Percentiles rank a stretch among this genome's conserved stretches.
Evolutionary conservation across 164 flowering plant species (phyloP).

Genomic region (Brasenia schreberi): DNA sequence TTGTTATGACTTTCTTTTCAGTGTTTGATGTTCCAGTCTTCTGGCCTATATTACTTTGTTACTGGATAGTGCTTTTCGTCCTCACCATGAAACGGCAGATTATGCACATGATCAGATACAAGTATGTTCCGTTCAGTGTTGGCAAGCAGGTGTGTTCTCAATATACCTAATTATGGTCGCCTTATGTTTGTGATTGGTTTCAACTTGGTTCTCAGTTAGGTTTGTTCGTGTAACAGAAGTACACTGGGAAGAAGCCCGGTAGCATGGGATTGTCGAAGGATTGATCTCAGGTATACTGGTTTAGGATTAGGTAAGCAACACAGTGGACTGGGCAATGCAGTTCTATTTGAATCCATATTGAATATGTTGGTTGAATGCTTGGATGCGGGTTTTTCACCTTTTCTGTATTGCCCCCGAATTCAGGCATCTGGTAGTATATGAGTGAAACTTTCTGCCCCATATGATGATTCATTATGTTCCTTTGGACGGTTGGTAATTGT

Average conservation of each 20-base stretch:
- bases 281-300: constrained; percentile 9
- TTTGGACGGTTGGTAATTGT: background rate
- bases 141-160: constrained; percentile 53
- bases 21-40: constrained; percentile 70
- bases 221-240: constrained; percentile 24
- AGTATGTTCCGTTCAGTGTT: constrained; percentile 51
- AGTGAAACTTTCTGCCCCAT: background rate
- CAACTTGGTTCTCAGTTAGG: too few relatives aligned
- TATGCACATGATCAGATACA: constrained; percentile 66
- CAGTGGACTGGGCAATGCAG: too few relatives aligned
- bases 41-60: constrained; percentile 68
- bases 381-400: too few relatives aligned
- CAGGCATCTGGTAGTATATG: background rate
- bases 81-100: constrained; percentile 81
- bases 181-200: background rate
- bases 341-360: background rate
- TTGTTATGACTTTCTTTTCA: constrained; percentile 64
- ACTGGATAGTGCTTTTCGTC: constrained; percentile 63
- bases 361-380: background rate
- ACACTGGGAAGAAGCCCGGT: constrained; percentile 31
- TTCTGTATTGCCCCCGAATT: background rate
- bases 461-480: background rate
- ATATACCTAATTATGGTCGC: background rate
- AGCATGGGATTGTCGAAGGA: constrained; percentile 22
- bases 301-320: too few relatives aligned